Evolutionary conservation across 164 flowering plant genomes (phyloP).

Genomic region (Cinnamomum chago): DNA sequence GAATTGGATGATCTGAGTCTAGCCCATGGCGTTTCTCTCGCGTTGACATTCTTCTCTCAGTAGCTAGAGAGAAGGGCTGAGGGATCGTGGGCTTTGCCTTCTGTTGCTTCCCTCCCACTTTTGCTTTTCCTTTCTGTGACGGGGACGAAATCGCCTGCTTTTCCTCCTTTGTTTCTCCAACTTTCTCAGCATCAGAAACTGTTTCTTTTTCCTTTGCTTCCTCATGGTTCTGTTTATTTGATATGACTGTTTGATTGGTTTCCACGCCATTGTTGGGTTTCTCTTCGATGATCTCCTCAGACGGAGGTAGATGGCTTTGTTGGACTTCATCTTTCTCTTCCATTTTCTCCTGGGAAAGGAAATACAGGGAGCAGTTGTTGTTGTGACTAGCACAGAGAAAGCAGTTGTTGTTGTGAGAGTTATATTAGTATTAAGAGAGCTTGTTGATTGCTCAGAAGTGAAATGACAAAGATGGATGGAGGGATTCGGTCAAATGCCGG

Average conservation of each 20-base stretch:
- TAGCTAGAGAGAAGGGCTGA: constrained; percentile 22
- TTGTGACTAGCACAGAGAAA: too few relatives aligned
- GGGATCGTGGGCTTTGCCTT: constrained; percentile 21
- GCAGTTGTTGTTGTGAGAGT: too few relatives aligned
- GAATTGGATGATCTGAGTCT: constrained; percentile 1
- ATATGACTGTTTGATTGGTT: background rate
- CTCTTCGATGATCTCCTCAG: background rate
- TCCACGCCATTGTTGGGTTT: background rate
- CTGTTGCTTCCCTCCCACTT: constrained; percentile 7
- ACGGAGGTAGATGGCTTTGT: background rate
- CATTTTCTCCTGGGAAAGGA: background rate
- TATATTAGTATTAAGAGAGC: too few relatives aligned
- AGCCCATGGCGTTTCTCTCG: constrained; percentile 10
- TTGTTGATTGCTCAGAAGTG: too few relatives aligned
- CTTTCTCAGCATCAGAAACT: background rate
- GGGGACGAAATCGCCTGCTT: background rate
- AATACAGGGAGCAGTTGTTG: background rate
- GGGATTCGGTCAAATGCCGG: constrained; percentile 5
- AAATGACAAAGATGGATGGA: too few relatives aligned
- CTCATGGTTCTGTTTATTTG: background rate
- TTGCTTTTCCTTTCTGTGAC: constrained; percentile 6
- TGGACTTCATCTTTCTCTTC: constrained; percentile 6
- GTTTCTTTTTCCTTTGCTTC: background rate
- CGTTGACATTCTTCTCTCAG: constrained; percentile 19
- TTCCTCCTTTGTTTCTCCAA: background rate